Conservation (phyloP, 129 eudicot genomes). For the Glebionis coronaria region DNA sequence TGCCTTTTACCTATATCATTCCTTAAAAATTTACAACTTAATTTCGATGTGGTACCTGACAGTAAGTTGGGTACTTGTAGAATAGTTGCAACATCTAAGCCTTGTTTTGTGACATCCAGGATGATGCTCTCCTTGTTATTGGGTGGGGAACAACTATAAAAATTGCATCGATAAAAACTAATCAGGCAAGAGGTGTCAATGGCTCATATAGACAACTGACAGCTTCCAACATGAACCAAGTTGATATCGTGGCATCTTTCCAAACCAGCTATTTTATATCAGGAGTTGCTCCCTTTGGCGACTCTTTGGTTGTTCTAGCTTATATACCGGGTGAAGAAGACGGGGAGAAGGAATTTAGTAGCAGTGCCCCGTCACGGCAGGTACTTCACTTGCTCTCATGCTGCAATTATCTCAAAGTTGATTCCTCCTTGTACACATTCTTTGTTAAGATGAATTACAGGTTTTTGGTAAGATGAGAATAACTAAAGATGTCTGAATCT, state of each 20-base stretch:
- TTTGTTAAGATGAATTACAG: not conserved
- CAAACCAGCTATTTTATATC: constrained; percentile 94
- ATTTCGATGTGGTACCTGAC: no score
- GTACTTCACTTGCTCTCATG: constrained; percentile 35
- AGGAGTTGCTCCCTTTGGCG: constrained; percentile 97
- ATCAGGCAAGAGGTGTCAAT: constrained; percentile 57
- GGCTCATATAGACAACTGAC: constrained; percentile 65
- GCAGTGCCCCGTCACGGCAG: constrained; percentile 76
- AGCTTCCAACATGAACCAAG: constrained; percentile 74
- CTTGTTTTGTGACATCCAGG: constrained; percentile 46
- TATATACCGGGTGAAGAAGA: constrained; percentile 91
- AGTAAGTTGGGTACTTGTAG: not conserved
- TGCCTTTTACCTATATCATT: no score
- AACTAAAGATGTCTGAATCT: constrained; percentile 15
- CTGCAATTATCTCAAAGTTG: constrained; percentile 10
- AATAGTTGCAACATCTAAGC: constrained; percentile 21
- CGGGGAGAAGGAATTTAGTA: constrained; percentile 84
- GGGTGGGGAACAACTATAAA: constrained; percentile 98
- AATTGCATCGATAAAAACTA: constrained; percentile 68
- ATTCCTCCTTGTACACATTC: not conserved
- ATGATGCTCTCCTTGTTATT: constrained; percentile 86
- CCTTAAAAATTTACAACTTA: no score
- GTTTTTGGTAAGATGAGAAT: constrained; percentile 9
- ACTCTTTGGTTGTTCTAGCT: constrained; percentile 90
- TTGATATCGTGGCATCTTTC: constrained; percentile 94